A percentile compares a stretch with the other conserved stretches of the same genome.
Evolutionary conservation across 768 basidiomycete genomes (phyloP).

Genomic region (Leccinum ochraceum): DNA sequence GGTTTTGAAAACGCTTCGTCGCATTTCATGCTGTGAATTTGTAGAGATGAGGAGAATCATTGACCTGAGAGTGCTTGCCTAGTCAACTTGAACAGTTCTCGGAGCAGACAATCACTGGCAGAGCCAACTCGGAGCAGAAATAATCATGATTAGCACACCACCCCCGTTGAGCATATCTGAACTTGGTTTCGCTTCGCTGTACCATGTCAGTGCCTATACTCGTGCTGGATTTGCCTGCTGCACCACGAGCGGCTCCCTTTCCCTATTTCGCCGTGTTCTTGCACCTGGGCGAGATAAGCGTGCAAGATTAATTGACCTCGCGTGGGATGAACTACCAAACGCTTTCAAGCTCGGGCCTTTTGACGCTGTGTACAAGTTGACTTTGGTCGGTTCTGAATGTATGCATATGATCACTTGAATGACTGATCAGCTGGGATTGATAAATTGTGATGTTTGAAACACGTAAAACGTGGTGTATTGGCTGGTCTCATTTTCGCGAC

Average conservation of each 20-base stretch:
- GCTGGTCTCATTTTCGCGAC: constrained; percentile 23
- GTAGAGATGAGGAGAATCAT: not conserved
- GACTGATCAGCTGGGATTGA: not conserved
- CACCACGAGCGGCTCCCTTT: no score
- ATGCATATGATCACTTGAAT: not conserved
- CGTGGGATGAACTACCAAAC: constrained; percentile 3
- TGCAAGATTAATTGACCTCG: not conserved
- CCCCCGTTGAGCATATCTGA: no score
- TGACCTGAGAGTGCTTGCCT: no score
- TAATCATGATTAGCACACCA: no score
- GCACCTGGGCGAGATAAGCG: not conserved
- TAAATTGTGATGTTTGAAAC: not conserved
- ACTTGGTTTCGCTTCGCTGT: no score
- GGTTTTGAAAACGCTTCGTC: not conserved
- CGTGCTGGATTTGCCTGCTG: no score
- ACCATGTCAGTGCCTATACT: no score
- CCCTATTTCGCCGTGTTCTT: no score
- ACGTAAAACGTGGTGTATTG: not conserved
- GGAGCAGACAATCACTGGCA: no score
- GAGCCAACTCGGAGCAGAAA: no score
- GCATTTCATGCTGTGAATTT: not conserved
- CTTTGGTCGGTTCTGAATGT: not conserved
- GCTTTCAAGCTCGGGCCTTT: constrained; percentile 10
- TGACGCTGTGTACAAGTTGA: not conserved
- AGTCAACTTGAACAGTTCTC: no score